Conservation (phyloP, 73 alveolate species). For the Stentor roeselii region DNA sequence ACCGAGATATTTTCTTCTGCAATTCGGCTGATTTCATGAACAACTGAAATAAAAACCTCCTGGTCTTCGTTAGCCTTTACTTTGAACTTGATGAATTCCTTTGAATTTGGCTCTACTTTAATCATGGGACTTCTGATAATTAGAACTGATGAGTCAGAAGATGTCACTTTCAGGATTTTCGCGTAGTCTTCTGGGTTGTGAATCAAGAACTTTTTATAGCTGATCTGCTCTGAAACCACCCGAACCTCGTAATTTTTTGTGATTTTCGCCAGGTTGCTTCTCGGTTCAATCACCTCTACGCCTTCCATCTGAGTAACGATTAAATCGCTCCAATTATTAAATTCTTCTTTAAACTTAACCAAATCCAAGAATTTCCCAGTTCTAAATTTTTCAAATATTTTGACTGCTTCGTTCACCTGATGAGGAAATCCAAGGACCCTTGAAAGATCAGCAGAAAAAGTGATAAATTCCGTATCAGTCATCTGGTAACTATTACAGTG, state of each 20-base stretch:
- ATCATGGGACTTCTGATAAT: neutral
- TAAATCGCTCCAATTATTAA: no score
- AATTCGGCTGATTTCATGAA: no score
- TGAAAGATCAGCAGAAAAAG: no score
- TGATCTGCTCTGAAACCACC: neutral
- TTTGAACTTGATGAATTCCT: neutral
- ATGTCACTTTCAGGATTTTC: neutral
- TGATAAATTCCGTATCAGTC: no score
- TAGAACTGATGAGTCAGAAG: neutral
- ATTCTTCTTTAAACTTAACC: no score
- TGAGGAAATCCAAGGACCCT: no score
- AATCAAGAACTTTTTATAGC: neutral
- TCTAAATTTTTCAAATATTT: no score
- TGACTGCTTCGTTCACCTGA: no score
- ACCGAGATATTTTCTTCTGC: neutral
- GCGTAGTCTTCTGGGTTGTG: neutral
- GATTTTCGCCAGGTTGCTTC: neutral
- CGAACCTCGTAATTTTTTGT: neutral
- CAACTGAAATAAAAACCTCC: neutral
- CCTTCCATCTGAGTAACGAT: neutral
- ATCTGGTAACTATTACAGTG: no score
- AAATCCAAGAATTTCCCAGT: no score
- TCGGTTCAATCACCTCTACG: neutral
- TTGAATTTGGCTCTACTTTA: neutral
- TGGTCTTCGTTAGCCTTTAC: neutral